Evolutionary conservation across 2,329 filamentous ascomycete species (phyloP).

Genomic region (Scopulariopsis brevicaulis): DNA sequence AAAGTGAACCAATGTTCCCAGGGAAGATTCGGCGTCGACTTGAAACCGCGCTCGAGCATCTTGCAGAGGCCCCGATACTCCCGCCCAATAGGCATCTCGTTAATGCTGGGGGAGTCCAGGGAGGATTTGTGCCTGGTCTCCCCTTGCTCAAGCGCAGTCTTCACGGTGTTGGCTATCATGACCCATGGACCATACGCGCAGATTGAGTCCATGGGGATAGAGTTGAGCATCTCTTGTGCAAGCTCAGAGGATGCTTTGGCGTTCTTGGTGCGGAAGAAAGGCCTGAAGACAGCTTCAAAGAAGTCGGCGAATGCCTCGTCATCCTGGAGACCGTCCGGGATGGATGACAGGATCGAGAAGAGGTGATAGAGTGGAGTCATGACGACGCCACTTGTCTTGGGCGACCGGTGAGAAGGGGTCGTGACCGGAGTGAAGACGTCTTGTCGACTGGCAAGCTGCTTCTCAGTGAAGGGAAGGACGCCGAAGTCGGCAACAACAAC

Average conservation of each 20-base stretch:
- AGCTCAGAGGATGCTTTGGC: constrained; percentile 31
- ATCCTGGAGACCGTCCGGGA: constrained; percentile 34
- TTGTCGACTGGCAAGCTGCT: background rate
- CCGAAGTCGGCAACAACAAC: constrained; percentile 41
- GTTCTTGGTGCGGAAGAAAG: constrained; percentile 43
- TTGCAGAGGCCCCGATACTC: constrained; percentile 60
- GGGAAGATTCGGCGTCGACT: constrained; percentile 33
- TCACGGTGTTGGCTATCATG: constrained; percentile 27
- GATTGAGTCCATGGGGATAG: constrained; percentile 30
- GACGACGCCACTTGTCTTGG: constrained; percentile 36
- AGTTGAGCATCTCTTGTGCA: constrained; percentile 37
- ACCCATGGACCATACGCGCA: constrained; percentile 39
- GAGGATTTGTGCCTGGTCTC: constrained; percentile 8
- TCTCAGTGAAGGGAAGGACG: constrained; percentile 51
- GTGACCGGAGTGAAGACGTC: constrained; percentile 50
- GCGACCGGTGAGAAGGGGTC: constrained; percentile 52
- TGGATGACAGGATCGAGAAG: constrained; percentile 45
- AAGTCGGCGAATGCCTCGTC: constrained; percentile 32
- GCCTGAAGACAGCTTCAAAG: constrained; percentile 39
- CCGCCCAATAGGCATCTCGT: constrained; percentile 34
- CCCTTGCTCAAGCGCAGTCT: constrained; percentile 31
- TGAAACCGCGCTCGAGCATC: constrained; percentile 53
- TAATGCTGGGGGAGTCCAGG: constrained; percentile 16
- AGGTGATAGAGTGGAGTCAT: constrained; percentile 56
- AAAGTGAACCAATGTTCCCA: constrained; percentile 38